Evolutionary conservation across 83 land plant genomes (phyloP).

Genomic region (Thuja plicata): DNA sequence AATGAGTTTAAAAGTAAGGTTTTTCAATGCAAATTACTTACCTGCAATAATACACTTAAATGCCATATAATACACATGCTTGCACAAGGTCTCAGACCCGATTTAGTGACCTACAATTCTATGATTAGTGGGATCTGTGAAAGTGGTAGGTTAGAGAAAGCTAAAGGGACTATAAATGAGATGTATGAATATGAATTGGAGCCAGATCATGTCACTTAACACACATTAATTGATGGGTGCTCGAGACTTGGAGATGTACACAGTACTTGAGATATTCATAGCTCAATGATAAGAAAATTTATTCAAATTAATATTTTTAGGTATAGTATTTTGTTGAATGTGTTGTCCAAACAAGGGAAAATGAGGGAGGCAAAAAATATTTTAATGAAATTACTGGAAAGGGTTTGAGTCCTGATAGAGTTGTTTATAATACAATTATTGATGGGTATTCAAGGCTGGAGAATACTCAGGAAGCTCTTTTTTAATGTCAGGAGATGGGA

Average conservation of each 20-base stretch:
- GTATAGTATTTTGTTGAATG: slow-evolving; percentile 47
- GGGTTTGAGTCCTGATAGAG: slow-evolving; percentile 42
- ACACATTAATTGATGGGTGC: slow-evolving; percentile 44
- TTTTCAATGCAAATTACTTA: no score
- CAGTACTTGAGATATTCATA: slow-evolving; percentile 26
- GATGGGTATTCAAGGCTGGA: slow-evolving; percentile 43
- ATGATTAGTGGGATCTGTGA: slow-evolving; percentile 31
- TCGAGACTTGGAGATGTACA: slow-evolving; percentile 48
- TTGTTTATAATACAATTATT: slow-evolving; percentile 53
- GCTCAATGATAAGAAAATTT: slow-evolving; percentile 29
- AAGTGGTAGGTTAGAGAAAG: slow-evolving; percentile 17
- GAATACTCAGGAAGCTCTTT: slow-evolving; percentile 27
- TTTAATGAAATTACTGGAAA: slow-evolving; percentile 41
- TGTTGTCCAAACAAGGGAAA: slow-evolving; percentile 41
- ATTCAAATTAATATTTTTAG: slow-evolving; percentile 26
- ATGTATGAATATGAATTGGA: background rate
- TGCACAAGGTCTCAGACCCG: slow-evolving; percentile 13
- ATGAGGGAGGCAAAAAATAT: slow-evolving; percentile 32
- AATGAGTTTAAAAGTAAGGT: no score
- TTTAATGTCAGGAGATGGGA: slow-evolving; percentile 35
- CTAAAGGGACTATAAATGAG: background rate
- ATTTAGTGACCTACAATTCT: slow-evolving; percentile 21
- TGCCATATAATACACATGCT: no score
- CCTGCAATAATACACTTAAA: no score
- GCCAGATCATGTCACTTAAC: slow-evolving; percentile 40